Evolutionary conservation across 2,329 filamentous ascomycete genomes (phyloP).

Genomic region (Peltaster fructicola): DNA sequence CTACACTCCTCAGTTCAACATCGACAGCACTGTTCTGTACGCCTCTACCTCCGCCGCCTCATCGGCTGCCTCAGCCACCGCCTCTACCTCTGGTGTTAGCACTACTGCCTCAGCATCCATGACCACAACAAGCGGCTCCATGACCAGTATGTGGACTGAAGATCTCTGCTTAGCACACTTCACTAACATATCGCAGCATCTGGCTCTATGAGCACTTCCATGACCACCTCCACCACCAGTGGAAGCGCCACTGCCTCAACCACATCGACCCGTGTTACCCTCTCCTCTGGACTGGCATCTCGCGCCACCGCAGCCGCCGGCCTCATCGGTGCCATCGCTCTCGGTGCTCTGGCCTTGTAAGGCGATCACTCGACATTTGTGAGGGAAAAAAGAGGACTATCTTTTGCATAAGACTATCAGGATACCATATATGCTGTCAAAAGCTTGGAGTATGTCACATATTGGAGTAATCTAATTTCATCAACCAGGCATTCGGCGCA

Average conservation of each 20-base stretch:
- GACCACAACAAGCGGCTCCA: conserved; percentile 2
- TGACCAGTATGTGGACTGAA: too few species aligned
- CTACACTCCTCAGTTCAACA: conserved; percentile 35
- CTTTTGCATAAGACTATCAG: too few species aligned
- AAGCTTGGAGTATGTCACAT: too few species aligned
- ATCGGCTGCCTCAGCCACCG: conserved; percentile 9
- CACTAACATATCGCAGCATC: conserved; percentile 4
- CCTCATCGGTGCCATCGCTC: conserved; percentile 11
- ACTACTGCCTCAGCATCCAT: background rate
- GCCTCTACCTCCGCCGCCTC: conserved; percentile 9
- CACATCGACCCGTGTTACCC: conserved; percentile 1
- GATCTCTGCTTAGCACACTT: too few species aligned
- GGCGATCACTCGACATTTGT: too few species aligned
- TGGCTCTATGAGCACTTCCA: conserved; percentile 1
- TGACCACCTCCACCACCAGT: conserved; percentile 3
- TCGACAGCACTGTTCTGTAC: conserved; percentile 21
- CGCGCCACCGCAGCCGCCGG: conserved; percentile 11
- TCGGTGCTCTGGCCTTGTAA: conserved; percentile 13
- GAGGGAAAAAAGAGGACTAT: too few species aligned
- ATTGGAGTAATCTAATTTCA: too few species aligned
- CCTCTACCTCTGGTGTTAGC: conserved; percentile 2
- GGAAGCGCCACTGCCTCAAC: conserved; percentile 1
- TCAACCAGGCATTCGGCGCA: too few species aligned
- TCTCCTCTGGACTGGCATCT: conserved; percentile 7
- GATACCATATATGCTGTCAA: too few species aligned